A percentile compares a stretch with the other conserved stretches of the same genome.
These are phyloP conservation scores for Pseudogymnoascus sp. DNA, from an alignment of 2,329 filamentous ascomycete genomes.

Conservation along the genomic window DNA sequence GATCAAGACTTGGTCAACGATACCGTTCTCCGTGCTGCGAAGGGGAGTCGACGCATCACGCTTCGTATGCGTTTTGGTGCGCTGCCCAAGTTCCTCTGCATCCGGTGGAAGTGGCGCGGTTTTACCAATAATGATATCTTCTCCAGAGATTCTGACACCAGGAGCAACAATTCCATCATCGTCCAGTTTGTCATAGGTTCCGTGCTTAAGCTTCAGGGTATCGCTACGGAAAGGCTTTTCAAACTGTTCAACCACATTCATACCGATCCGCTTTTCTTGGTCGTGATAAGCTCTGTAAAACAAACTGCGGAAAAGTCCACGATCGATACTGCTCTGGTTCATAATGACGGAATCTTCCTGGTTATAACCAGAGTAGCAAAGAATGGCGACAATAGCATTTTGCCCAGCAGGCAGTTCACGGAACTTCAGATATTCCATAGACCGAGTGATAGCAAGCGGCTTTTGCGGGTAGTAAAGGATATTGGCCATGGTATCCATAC, in stretches of 20 bases:
- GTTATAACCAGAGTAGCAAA: conserved; percentile 97
- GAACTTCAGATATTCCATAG: conserved; percentile 99
- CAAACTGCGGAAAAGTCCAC: conserved; percentile 90
- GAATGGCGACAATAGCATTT: conserved; percentile 96
- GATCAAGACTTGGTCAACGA: conserved; percentile 85
- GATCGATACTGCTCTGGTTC: conserved; percentile 99
- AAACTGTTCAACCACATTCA: conserved; percentile 87
- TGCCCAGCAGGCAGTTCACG: conserved; percentile 92
- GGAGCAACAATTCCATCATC: conserved; percentile 92
- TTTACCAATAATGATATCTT: conserved; percentile 99
- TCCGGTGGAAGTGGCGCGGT: conserved; percentile 91
- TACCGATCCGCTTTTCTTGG: conserved; percentile 90
- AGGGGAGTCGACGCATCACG: conserved; percentile 93
- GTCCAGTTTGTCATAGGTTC: conserved; percentile 95
- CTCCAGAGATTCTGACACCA: conserved; percentile 88
- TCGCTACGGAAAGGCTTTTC: conserved; percentile 88
- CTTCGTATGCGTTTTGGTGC: conserved; percentile 83
- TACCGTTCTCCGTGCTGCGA: conserved; percentile 91
- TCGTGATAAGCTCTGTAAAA: conserved; percentile 98
- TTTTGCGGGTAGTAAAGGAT: conserved; percentile 99
- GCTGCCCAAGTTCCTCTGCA: conserved; percentile 85
- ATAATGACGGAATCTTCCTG: conserved; percentile 99
- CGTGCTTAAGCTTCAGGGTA: conserved; percentile 86
- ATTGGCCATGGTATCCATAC: conserved; percentile 99
- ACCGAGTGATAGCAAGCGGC: conserved; percentile 87